Conservation (phyloP, 805 yeast species). For the Starmerella bombicola region DNA sequence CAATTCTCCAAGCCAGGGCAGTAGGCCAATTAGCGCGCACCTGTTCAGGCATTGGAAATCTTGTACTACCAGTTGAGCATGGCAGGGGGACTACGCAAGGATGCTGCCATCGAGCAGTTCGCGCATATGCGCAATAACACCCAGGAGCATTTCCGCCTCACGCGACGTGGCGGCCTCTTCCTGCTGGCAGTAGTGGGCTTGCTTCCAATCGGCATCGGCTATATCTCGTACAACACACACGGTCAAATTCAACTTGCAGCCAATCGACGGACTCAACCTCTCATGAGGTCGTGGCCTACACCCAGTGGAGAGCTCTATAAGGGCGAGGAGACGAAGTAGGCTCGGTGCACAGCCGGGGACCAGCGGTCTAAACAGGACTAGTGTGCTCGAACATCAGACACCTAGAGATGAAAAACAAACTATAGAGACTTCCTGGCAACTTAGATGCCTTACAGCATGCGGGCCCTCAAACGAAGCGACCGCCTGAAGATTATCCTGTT, state of each 20-base stretch:
- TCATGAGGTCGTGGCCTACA: constrained; percentile 20
- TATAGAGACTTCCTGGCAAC: neutral
- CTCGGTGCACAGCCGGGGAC: no score
- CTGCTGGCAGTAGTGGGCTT: constrained; percentile 25
- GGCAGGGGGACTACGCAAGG: constrained; percentile 27
- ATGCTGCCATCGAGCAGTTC: constrained; percentile 29
- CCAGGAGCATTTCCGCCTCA: constrained; percentile 25
- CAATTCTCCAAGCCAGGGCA: no score
- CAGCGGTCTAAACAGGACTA: no score
- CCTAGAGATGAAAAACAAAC: neutral
- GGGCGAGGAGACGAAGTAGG: constrained; percentile 4
- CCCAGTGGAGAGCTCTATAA: constrained; percentile 13
- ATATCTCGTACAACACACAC: constrained; percentile 27
- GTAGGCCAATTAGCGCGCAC: no score
- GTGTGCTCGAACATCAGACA: no score
- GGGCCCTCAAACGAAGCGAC: no score
- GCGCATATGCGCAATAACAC: constrained; percentile 27
- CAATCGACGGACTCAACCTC: constrained; percentile 21
- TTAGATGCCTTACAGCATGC: no score
- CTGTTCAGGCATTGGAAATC: no score
- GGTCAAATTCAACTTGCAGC: constrained; percentile 26
- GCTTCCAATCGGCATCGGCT: constrained; percentile 29
- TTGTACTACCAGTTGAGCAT: constrained; percentile 4
- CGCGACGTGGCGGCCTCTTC: constrained; percentile 25
- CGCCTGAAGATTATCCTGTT: no score